Conservation (phyloP, 768 basidiomycete genomes). For the Phaffia tasmanica region DNA sequence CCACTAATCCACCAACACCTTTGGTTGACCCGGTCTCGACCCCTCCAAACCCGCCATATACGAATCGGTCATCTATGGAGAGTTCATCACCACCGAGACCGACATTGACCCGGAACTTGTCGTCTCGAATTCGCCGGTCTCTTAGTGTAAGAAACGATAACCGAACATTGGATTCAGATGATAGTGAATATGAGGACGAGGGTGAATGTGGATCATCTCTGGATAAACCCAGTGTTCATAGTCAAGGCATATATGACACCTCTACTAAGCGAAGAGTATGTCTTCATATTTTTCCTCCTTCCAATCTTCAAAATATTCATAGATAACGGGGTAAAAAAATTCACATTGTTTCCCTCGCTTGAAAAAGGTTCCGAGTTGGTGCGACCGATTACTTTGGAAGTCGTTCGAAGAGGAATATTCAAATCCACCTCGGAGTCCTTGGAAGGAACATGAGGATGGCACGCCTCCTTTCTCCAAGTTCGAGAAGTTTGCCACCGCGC, state of each 20-base stretch:
- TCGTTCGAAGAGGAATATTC: not conserved
- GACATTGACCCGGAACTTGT: constrained; percentile 12
- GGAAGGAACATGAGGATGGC: too few relatives aligned
- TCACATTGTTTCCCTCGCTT: too few relatives aligned
- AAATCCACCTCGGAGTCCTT: not conserved
- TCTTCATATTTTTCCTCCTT: too few relatives aligned
- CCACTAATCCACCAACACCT: not conserved
- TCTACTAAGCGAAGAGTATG: constrained; percentile 14
- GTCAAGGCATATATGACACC: constrained; percentile 20
- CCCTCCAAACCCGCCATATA: not conserved
- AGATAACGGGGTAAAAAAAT: too few relatives aligned
- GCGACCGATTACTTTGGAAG: constrained; percentile 20
- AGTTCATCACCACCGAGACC: constrained; percentile 15
- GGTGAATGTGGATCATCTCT: not conserved
- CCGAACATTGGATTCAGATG: constrained; percentile 1
- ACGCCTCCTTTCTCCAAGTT: not conserved
- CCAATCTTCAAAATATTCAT: too few relatives aligned
- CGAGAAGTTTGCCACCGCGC: not conserved
- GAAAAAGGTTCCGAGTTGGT: constrained; percentile 11
- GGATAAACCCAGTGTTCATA: not conserved
- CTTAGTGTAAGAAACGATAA: constrained; percentile 11
- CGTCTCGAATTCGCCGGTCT: constrained; percentile 8
- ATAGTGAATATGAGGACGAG: not conserved
- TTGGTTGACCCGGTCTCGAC: not conserved
- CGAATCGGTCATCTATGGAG: constrained; percentile 9